Conservation (phyloP, 192 early-diverging fungal genomes). For the Mortierella antarctica region DNA sequence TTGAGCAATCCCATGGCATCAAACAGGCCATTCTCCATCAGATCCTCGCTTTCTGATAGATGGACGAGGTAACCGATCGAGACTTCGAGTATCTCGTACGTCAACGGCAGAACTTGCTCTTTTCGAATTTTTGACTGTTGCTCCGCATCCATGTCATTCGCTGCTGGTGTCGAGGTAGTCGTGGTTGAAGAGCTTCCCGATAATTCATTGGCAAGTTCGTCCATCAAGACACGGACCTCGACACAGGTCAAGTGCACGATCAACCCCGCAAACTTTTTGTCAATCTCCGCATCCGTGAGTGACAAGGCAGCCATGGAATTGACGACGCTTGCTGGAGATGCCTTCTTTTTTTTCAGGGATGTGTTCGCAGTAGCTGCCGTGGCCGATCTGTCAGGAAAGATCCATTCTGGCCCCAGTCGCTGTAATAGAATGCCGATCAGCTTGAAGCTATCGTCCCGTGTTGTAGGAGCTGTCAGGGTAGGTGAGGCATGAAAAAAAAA, state of each 20-base stretch:
- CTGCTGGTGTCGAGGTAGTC: too few species aligned
- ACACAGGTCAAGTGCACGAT: constrained; percentile 42
- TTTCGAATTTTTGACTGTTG: constrained; percentile 14
- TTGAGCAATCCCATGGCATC: constrained; percentile 40
- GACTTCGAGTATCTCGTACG: constrained; percentile 41
- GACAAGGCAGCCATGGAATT: constrained; percentile 32
- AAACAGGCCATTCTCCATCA: constrained; percentile 23
- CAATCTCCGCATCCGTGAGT: constrained; percentile 26
- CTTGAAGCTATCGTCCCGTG: constrained; percentile 36
- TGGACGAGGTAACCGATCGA: constrained; percentile 38
- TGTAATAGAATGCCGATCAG: constrained; percentile 39
- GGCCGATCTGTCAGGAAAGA: constrained; percentile 23
- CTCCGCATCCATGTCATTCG: neutral
- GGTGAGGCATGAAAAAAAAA: neutral
- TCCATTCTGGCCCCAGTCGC: constrained; percentile 34
- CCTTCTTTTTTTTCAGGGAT: constrained; percentile 10
- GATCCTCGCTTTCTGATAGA: constrained; percentile 18
- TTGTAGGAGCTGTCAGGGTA: constrained; percentile 12
- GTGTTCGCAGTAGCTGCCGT: neutral
- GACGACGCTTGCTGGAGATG: constrained; percentile 24
- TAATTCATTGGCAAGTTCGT: constrained; percentile 29
- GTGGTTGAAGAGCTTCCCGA: neutral
- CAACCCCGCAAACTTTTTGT: constrained; percentile 38
- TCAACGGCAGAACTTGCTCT: constrained; percentile 34
- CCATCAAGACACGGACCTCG: constrained; percentile 36